phyloP scores from a whole-genome alignment of 371 early-diverging fungal genomes.

The Circinella umbellata region DNA sequence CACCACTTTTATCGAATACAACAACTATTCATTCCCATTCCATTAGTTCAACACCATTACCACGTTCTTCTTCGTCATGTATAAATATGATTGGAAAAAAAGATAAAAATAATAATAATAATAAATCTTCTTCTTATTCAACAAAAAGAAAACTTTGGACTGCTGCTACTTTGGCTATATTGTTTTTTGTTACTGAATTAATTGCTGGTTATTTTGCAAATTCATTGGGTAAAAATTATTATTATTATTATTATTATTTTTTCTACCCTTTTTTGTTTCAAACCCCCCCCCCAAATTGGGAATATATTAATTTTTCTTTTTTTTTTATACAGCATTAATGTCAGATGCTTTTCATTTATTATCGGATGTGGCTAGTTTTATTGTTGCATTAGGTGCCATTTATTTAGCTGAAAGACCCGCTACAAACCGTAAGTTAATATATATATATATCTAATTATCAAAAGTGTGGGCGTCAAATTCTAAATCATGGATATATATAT shows the following conservation, averaged over 20 bases:
- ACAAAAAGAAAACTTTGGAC: slow-evolving; percentile 53
- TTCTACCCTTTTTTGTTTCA: not conserved
- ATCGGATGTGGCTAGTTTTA: slow-evolving; percentile 76
- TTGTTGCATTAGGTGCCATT: slow-evolving; percentile 74
- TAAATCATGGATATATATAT: not conserved
- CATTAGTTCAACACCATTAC: slow-evolving; percentile 6
- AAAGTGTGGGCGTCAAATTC: too few relatives aligned
- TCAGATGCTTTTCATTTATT: slow-evolving; percentile 81
- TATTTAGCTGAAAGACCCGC: slow-evolving; percentile 74
- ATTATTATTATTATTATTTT: too few relatives aligned
- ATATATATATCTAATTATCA: too few relatives aligned
- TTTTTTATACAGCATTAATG: slow-evolving; percentile 60
- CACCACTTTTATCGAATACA: slow-evolving; percentile 2
- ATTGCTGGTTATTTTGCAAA: slow-evolving; percentile 73
- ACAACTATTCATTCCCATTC: not conserved
- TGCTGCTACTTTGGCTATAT: slow-evolving; percentile 59
- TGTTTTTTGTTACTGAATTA: slow-evolving; percentile 74
- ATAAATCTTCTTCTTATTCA: slow-evolving; percentile 20
- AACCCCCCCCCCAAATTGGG: not conserved
- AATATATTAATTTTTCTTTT: not conserved
- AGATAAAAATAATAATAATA: too few relatives aligned
- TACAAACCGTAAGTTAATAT: slow-evolving; percentile 63
- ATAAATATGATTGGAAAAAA: slow-evolving; percentile 31
- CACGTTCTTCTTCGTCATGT: slow-evolving; percentile 32
- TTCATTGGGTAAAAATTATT: slow-evolving; percentile 47